Evolutionary conservation across 257 asterid species (phyloP).

Genomic region (Solanum pinnatisectum): DNA sequence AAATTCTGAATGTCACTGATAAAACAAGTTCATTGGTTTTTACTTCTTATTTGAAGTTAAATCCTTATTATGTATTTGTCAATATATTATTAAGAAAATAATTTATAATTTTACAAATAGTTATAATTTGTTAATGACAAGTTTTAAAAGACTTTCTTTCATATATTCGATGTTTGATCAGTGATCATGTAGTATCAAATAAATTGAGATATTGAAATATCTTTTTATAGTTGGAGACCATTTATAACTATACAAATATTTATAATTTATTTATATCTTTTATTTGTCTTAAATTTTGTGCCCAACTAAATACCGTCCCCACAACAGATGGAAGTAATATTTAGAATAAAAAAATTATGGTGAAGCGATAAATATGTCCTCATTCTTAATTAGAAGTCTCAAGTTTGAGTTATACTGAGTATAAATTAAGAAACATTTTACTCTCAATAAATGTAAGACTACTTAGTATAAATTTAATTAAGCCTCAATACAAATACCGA

Average conservation of each 20-base stretch:
- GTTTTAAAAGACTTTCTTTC: not conserved
- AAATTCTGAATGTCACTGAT: not conserved
- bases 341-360: not conserved
- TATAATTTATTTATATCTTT: not conserved
- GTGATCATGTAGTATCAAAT: not conserved
- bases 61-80: not conserved
- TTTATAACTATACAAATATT: not conserved
- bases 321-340: not conserved
- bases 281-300: not conserved
- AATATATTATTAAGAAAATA: no score
- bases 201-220: not conserved
- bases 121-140: not conserved
- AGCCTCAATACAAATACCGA: not conserved
- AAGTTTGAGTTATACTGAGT: no score
- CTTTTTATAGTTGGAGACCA: not conserved
- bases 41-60: not conserved
- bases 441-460: not conserved
- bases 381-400: not conserved
- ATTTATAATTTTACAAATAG: no score
- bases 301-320: not conserved
- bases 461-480: not conserved
- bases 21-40: not conserved
- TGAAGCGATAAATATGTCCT: not conserved
- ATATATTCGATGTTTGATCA: not conserved
- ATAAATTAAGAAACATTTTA: not conserved